Conservation (phyloP, 768 basidiomycete species). For the Hypholoma sublateritium region DNA sequence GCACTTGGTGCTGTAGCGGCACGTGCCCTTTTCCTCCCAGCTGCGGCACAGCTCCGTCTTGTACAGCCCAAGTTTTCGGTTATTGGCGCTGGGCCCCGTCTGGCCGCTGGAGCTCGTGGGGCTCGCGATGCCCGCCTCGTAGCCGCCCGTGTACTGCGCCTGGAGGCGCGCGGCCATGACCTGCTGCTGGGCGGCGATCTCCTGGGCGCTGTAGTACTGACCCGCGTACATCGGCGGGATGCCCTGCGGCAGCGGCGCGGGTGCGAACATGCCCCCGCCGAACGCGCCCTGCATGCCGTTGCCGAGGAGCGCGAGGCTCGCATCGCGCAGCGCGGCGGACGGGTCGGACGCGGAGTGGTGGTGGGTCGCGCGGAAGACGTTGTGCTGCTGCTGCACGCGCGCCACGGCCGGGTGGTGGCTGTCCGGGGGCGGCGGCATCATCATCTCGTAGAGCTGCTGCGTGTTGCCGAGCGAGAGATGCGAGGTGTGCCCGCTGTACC, state of each 20-base stretch:
- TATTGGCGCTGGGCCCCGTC: constrained; percentile 84
- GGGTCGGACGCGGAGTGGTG: constrained; percentile 86
- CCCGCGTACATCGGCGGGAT: constrained; percentile 56
- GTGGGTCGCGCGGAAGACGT: constrained; percentile 69
- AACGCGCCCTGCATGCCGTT: constrained; percentile 54
- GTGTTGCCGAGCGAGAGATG: constrained; percentile 73
- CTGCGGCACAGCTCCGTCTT: constrained; percentile 90
- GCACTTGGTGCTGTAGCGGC: constrained; percentile 85
- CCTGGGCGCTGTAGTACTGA: constrained; percentile 67
- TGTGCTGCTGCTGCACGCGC: constrained; percentile 79
- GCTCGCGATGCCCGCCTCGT: constrained; percentile 42
- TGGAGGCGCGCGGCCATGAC: constrained; percentile 62
- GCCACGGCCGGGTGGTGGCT: constrained; percentile 65
- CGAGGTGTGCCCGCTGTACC: constrained; percentile 55
- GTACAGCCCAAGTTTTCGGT: constrained; percentile 86
- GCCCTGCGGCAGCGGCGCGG: constrained; percentile 37
- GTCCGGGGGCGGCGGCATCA: constrained; percentile 41
- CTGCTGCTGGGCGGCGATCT: constrained; percentile 52
- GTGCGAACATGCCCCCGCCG: constrained; percentile 55
- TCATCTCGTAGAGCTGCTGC: constrained; percentile 82
- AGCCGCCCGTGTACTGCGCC: constrained; percentile 58
- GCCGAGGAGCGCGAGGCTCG: constrained; percentile 61
- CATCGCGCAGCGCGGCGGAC: constrained; percentile 66
- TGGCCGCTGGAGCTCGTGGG: constrained; percentile 44
- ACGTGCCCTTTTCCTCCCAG: constrained; percentile 90